A percentile compares a stretch with the other conserved stretches of the same genome.
Evolutionary conservation across 2,329 filamentous ascomycete genomes (phyloP).

Genomic region (Nemania sp.): DNA sequence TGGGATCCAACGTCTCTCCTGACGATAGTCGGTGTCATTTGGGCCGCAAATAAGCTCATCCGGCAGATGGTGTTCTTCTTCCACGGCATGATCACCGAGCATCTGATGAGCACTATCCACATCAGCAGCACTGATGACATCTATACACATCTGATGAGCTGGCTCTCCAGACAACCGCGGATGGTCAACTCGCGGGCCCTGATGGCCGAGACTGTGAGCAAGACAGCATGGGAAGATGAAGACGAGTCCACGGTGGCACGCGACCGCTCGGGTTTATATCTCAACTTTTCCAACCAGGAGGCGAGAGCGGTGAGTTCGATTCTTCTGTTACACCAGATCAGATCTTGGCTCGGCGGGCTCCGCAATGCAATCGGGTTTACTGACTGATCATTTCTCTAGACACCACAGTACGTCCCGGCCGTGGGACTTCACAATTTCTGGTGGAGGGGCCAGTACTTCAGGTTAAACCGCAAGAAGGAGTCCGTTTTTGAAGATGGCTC

Average conservation of each 20-base stretch:
- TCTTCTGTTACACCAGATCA: too few relatives aligned
- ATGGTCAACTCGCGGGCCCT: slow-evolving; percentile 56
- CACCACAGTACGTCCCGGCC: slow-evolving; percentile 58
- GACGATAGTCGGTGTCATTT: slow-evolving; percentile 50
- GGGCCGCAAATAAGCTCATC: slow-evolving; percentile 48
- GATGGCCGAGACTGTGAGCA: slow-evolving; percentile 58
- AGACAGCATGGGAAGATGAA: slow-evolving; percentile 55
- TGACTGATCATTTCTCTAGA: slow-evolving; percentile 33
- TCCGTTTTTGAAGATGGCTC: slow-evolving; percentile 44
- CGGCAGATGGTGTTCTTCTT: slow-evolving; percentile 42
- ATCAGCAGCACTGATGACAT: slow-evolving; percentile 61
- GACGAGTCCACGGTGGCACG: slow-evolving; percentile 39
- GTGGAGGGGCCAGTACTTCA: slow-evolving; percentile 56
- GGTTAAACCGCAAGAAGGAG: slow-evolving; percentile 51
- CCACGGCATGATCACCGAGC: slow-evolving; percentile 45
- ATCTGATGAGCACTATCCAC: slow-evolving; percentile 57
- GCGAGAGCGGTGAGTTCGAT: slow-evolving; percentile 51
- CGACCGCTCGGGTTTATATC: slow-evolving; percentile 46
- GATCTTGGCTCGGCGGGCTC: too few relatives aligned
- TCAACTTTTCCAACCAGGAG: slow-evolving; percentile 64
- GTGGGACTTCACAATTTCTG: slow-evolving; percentile 58
- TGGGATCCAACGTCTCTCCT: slow-evolving; percentile 54
- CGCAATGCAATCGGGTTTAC: too few relatives aligned
- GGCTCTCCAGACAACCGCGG: slow-evolving; percentile 56
- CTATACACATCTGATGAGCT: slow-evolving; percentile 61